Evolutionary conservation across 352 stramenopile species (phyloP).

Genomic region (Albugo laibachii): DNA sequence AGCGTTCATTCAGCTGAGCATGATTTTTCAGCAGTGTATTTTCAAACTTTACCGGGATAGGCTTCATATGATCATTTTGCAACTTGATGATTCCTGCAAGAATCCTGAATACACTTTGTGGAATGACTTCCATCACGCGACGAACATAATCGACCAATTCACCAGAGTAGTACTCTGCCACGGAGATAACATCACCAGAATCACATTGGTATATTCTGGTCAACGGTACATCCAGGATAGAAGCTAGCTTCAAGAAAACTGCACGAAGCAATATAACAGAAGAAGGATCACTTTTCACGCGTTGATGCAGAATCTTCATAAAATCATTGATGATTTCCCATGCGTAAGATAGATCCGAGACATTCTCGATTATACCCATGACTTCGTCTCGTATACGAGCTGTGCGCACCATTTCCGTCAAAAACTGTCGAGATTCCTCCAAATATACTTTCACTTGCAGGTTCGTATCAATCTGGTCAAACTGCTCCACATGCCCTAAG

Average conservation of each 20-base stretch:
- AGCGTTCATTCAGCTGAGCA: conserved; percentile 82
- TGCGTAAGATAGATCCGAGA: conserved; percentile 88
- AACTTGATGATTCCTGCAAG: conserved; percentile 86
- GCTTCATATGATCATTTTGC: conserved; percentile 81
- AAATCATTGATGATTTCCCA: conserved; percentile 92
- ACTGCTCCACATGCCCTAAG: conserved; percentile 88
- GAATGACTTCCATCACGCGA: conserved; percentile 88
- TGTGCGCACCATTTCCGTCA: conserved; percentile 89
- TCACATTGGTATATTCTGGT: conserved; percentile 84
- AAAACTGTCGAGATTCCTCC: conserved; percentile 78
- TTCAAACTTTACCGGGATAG: conserved; percentile 85
- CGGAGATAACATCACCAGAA: conserved; percentile 81
- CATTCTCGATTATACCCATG: conserved; percentile 83
- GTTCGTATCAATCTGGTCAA: conserved; percentile 91
- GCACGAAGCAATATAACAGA: conserved; percentile 85
- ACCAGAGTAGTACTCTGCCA: conserved; percentile 88
- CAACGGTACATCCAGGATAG: conserved; percentile 85
- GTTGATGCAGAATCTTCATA: conserved; percentile 84
- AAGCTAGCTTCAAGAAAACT: conserved; percentile 90
- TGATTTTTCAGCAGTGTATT: conserved; percentile 84
- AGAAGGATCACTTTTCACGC: conserved; percentile 83
- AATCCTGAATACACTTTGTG: conserved; percentile 87
- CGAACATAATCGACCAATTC: conserved; percentile 89
- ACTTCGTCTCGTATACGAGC: conserved; percentile 85
- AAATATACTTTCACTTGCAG: conserved; percentile 91